Percentiles rank a stretch among this genome's conserved stretches.
Conservation (phyloP, 768 basidiomycete species). For the Cystofilobasidium bisporidii region DNA sequence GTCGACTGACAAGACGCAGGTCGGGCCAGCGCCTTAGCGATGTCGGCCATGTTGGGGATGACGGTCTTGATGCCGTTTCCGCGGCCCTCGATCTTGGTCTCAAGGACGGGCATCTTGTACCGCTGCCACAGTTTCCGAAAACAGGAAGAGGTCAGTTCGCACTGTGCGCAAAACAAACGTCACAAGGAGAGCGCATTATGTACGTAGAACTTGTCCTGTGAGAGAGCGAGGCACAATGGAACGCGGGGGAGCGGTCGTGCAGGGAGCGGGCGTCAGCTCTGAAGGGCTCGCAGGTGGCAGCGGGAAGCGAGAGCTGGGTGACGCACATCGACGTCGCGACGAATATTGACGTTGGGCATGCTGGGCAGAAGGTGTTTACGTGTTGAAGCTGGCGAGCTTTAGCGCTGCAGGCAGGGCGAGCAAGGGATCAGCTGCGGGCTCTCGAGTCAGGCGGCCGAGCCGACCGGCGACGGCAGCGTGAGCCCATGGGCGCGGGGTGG, state of each 20-base stretch:
- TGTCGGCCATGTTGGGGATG: constrained; percentile 95
- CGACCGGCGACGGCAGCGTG: too few relatives aligned
- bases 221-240: not conserved
- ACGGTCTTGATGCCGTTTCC: constrained; percentile 99
- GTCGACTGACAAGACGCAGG: constrained; percentile 59
- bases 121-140: not conserved
- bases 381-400: constrained; percentile 4
- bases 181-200: not conserved
- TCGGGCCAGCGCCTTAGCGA: constrained; percentile 86
- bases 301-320: not conserved
- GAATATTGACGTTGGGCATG: constrained; percentile 75
- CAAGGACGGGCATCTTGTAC: constrained; percentile 83
- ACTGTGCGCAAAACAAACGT: not conserved
- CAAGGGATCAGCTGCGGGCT: too few relatives aligned
- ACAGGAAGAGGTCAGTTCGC: constrained; percentile 28
- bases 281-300: not conserved
- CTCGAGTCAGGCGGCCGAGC: too few relatives aligned
- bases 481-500: not conserved
- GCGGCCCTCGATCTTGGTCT: constrained; percentile 95
- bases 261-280: too few relatives aligned
- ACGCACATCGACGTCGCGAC: constrained; percentile 72
- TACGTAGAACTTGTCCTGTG: constrained; percentile 67
- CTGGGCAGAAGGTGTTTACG: constrained; percentile 17
- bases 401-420: constrained; percentile 19
- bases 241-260: not conserved